Conservation (phyloP, 192 early-diverging fungal genomes). For the Oehlia diaphana region DNA sequence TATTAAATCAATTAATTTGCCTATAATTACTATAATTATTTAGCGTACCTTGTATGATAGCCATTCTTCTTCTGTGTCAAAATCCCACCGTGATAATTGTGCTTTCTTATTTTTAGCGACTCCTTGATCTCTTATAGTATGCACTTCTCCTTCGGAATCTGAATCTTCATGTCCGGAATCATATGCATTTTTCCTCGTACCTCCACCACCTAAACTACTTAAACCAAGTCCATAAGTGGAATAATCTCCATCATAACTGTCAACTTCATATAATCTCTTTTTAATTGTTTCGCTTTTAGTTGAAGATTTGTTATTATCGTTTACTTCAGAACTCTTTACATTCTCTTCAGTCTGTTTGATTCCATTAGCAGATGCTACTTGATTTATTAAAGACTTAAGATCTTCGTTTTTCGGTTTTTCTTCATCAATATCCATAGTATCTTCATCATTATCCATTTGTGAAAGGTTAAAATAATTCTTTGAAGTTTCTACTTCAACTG, state of each 20-base stretch:
- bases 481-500: constrained; percentile 34
- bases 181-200: constrained; percentile 46
- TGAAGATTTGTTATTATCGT: constrained; percentile 1
- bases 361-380: constrained; percentile 14
- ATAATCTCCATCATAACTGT: constrained; percentile 40
- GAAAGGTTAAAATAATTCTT: constrained; percentile 32
- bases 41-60: constrained; percentile 57
- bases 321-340: neutral
- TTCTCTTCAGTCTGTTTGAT: constrained; percentile 15
- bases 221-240: constrained; percentile 53
- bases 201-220: constrained; percentile 36
- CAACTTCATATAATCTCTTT: constrained; percentile 20
- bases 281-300: constrained; percentile 11
- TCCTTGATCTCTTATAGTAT: constrained; percentile 56
- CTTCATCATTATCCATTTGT: constrained; percentile 21
- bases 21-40: neutral
- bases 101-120: constrained; percentile 68
- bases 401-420: neutral
- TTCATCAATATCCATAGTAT: constrained; percentile 21
- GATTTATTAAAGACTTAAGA: constrained; percentile 19
- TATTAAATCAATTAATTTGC: neutral
- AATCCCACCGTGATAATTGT: constrained; percentile 72
- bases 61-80: constrained; percentile 79
- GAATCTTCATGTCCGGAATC: constrained; percentile 45
- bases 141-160: constrained; percentile 37